Percentiles rank a stretch among this genome's conserved stretches.
Evolutionary conservation across 1,139 yeast genomes (phyloP).

Genomic region (Pichia sp.): DNA sequence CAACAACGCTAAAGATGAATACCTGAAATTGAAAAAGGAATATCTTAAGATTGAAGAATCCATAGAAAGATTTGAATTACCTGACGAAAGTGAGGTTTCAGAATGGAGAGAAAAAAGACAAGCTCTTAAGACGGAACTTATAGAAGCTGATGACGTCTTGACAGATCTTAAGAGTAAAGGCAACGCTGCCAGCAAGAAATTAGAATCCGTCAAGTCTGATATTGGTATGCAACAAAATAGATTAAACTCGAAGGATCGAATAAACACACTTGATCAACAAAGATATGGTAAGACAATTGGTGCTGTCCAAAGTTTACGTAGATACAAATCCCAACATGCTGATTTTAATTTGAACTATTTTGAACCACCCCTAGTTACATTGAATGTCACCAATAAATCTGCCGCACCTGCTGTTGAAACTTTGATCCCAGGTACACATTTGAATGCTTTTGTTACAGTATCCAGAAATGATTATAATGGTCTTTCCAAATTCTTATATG

Average conservation of each 20-base stretch:
- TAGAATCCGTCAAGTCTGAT: conserved; percentile 11
- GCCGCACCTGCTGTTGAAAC: conserved; percentile 59
- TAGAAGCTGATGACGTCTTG: conserved; percentile 10
- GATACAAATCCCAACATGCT: conserved; percentile 12
- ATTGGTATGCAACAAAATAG: conserved; percentile 28
- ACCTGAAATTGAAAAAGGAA: conserved; percentile 26
- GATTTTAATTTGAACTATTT: conserved; percentile 37
- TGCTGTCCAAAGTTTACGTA: conserved; percentile 42
- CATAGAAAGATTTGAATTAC: conserved; percentile 7
- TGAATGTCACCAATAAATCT: conserved; percentile 47
- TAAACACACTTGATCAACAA: conserved; percentile 36
- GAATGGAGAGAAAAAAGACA: conserved; percentile 22
- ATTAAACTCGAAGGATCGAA: conserved; percentile 50
- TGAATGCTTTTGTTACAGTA: conserved; percentile 53
- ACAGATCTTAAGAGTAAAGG: conserved; percentile 6
- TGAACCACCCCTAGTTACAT: conserved; percentile 77
- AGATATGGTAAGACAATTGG: conserved; percentile 31
- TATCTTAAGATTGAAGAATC: conserved; percentile 21
- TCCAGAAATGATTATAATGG: conserved; percentile 43
- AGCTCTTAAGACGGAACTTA: conserved; percentile 19
- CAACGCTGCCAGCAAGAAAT: conserved; percentile 3
- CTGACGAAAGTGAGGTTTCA: conserved; percentile 22
- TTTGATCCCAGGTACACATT: conserved; percentile 51
- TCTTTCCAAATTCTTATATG: conserved; percentile 43
- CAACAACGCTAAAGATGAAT: conserved; percentile 26